phyloP scores from a whole-genome alignment of 345 rosid species.

The Sisymbrium altissimum region DNA sequence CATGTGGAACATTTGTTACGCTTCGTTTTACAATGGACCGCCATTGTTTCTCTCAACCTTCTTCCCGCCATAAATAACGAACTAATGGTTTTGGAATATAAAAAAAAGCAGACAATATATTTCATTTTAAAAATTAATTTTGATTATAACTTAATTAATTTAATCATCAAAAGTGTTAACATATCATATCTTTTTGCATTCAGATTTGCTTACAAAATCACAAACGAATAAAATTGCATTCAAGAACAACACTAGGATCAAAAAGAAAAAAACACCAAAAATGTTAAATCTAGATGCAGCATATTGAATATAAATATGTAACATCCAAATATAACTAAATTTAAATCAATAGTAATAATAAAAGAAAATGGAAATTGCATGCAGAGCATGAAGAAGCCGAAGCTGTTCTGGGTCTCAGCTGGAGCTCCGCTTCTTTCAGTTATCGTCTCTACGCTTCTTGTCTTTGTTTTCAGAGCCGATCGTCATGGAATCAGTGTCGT shows the following conservation, averaged over 20 bases:
- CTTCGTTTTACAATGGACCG: not conserved
- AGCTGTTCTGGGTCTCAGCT: constrained; percentile 80
- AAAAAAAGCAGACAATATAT: no score
- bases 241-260: not conserved
- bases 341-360: not conserved
- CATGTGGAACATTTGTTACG: constrained; percentile 17
- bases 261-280: not conserved
- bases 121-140: no score
- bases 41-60: not conserved
- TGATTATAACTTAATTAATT: no score
- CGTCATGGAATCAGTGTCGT: constrained; percentile 70
- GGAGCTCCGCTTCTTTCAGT: constrained; percentile 82
- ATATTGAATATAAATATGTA: not conserved
- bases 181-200: no score
- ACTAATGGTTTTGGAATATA: not conserved
- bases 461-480: constrained; percentile 75
- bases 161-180: not conserved
- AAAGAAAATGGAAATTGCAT: not conserved
- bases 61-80: constrained; percentile 14
- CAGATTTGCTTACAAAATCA: no score
- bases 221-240: not conserved
- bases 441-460: constrained; percentile 67
- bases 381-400: constrained; percentile 79
- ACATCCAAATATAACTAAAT: not conserved
- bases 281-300: not conserved